phyloP scores from a whole-genome alignment of 2,329 filamentous ascomycete species.

The Fonsecaea pedrosoi region DNA sequence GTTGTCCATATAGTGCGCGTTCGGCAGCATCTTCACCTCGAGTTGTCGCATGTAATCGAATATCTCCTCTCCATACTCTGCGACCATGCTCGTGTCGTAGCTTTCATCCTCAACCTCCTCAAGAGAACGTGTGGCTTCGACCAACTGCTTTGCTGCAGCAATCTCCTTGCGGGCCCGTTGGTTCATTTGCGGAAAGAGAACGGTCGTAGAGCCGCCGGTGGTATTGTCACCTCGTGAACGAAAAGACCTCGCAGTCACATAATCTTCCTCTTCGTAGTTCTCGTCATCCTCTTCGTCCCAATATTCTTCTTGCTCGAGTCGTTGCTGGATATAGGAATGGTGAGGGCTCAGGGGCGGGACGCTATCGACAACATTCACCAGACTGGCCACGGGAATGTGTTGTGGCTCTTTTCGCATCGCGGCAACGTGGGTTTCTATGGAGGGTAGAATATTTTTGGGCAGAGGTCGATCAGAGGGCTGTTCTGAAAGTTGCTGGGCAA shows the following conservation, averaged over 20 bases:
- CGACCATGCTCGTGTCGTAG: constrained; percentile 97
- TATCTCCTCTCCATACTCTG: constrained; percentile 95
- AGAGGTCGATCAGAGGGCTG: constrained; percentile 11
- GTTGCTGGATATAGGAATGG: constrained; percentile 35
- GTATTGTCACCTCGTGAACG: constrained; percentile 78
- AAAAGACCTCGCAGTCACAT: constrained; percentile 78
- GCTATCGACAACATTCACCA: constrained; percentile 27
- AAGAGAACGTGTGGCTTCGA: constrained; percentile 68
- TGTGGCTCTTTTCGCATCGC: constrained; percentile 23
- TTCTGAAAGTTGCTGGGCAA: constrained; percentile 17
- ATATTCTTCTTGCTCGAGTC: constrained; percentile 70
- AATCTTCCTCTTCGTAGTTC: constrained; percentile 72
- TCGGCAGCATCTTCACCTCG: constrained; percentile 84
- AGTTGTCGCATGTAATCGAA: constrained; percentile 89
- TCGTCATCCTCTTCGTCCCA: constrained; percentile 77
- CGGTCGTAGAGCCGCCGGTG: constrained; percentile 66
- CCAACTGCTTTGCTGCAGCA: constrained; percentile 68
- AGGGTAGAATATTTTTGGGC: constrained; percentile 5
- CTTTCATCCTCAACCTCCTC: constrained; percentile 87
- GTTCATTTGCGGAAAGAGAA: constrained; percentile 76
- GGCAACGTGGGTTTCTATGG: constrained; percentile 7
- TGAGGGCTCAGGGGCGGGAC: constrained; percentile 34
- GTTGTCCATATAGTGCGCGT: constrained; percentile 93
- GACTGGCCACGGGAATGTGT: constrained; percentile 31
- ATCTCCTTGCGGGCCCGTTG: constrained; percentile 75